These are phyloP conservation scores for Salix caprea DNA, from an alignment of 345 rosid genomes.

Conservation along the genomic window DNA sequence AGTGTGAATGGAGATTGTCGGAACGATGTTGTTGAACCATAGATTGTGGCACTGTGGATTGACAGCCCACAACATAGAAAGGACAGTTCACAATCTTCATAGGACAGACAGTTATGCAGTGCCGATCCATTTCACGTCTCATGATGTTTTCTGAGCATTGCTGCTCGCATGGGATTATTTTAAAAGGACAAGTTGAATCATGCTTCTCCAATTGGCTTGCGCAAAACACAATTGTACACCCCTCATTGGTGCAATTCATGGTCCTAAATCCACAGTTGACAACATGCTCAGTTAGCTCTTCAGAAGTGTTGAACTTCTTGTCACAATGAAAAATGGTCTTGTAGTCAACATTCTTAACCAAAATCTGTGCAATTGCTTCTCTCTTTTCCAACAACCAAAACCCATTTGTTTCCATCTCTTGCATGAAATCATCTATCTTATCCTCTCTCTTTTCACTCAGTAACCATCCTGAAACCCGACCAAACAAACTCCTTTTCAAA, in stretches of 20 bases:
- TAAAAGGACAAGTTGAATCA: slow-evolving; percentile 68
- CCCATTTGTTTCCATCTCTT: slow-evolving; percentile 76
- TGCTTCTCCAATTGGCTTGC: slow-evolving; percentile 60
- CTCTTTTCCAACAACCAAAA: slow-evolving; percentile 69
- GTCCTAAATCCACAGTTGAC: slow-evolving; percentile 52
- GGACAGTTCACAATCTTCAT: slow-evolving; percentile 87
- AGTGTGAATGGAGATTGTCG: slow-evolving; percentile 53
- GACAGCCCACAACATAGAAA: slow-evolving; percentile 72
- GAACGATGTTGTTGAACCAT: slow-evolving; percentile 47
- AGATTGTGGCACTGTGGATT: slow-evolving; percentile 46
- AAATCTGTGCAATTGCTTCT: slow-evolving; percentile 47
- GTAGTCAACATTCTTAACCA: slow-evolving; percentile 75
- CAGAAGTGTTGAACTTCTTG: slow-evolving; percentile 46
- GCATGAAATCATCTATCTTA: slow-evolving; percentile 73
- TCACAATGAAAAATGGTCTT: slow-evolving; percentile 61
- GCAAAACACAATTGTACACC: slow-evolving; percentile 53
- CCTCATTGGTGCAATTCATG: slow-evolving; percentile 60
- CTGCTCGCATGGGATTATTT: slow-evolving; percentile 81
- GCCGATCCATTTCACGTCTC: slow-evolving; percentile 88
- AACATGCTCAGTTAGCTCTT: slow-evolving; percentile 52
- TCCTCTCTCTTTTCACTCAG: slow-evolving; percentile 86
- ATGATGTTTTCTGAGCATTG: slow-evolving; percentile 54
- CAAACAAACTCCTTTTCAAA: slow-evolving; percentile 60
- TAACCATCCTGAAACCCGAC: slow-evolving; percentile 83
- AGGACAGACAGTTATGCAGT: slow-evolving; percentile 79